Evolutionary conservation across 345 rosid genomes (phyloP).

Genomic region (Rhodomyrtus tomentosa): DNA sequence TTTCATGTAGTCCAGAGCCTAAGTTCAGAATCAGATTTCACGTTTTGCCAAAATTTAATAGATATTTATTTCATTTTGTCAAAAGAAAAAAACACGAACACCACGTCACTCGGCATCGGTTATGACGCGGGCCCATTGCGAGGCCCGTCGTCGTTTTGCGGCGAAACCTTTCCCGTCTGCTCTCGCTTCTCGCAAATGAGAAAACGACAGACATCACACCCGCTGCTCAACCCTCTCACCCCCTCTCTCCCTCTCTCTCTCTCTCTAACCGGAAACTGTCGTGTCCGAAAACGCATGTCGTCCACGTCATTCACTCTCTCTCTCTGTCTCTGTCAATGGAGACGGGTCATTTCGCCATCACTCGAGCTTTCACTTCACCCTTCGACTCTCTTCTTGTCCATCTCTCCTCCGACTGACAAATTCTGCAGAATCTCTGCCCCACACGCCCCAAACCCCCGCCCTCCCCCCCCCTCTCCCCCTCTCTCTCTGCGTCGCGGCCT

Average conservation of each 20-base stretch:
- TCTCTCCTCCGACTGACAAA: background rate
- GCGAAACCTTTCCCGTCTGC: no score
- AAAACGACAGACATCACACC: background rate
- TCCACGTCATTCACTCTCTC: background rate
- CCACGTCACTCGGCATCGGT: no score
- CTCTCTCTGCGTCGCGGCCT: background rate
- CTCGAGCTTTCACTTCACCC: background rate
- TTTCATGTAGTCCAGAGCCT: no score
- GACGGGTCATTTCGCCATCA: background rate
- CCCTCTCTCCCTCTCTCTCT: background rate
- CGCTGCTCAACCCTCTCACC: background rate
- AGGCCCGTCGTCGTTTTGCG: no score
- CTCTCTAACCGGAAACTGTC: background rate
- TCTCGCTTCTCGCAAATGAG: background rate
- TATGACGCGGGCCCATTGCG: no score
- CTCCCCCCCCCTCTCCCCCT: background rate
- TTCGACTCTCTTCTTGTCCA: background rate
- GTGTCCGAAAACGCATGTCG: background rate
- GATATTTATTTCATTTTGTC: no score
- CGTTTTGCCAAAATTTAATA: no score
- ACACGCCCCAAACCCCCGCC: no score
- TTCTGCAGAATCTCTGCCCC: no score
- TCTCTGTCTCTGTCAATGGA: constrained; percentile 40
- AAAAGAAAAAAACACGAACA: no score
- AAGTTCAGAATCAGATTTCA: no score